phyloP scores from a whole-genome alignment of 257 asterid species.

The Leonotis leonurus region DNA sequence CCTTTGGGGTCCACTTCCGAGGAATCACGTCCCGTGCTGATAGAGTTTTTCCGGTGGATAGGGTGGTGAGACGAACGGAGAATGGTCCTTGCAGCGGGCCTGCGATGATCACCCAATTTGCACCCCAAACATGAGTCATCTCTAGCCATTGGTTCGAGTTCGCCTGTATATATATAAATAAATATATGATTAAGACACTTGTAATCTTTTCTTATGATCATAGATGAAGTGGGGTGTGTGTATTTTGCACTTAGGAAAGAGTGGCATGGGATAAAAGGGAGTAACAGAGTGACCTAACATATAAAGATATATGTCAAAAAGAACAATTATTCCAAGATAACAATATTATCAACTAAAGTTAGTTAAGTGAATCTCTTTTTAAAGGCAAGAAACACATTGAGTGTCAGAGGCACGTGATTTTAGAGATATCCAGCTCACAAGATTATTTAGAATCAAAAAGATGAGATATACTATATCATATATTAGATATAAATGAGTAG shows the following conservation, averaged over 20 bases:
- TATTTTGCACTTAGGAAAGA: conserved; percentile 20
- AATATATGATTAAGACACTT: neutral
- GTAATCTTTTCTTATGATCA: neutral
- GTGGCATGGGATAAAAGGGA: conserved; percentile 9
- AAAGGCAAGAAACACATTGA: conserved; percentile 12
- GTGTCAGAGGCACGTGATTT: conserved; percentile 33
- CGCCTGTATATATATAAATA: conserved; percentile 24
- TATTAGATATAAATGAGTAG: too few relatives aligned
- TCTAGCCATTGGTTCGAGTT: conserved; percentile 65
- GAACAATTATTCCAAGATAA: neutral
- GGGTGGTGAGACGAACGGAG: conserved; percentile 74
- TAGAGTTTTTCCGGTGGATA: conserved; percentile 53
- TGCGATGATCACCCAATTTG: conserved; percentile 75
- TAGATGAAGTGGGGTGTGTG: conserved; percentile 26
- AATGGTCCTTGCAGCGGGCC: conserved; percentile 86
- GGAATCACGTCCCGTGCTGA: conserved; percentile 89
- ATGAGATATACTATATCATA: neutral
- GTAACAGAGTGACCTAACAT: conserved; percentile 15
- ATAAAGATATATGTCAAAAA: neutral
- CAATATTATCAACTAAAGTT: conserved; percentile 6
- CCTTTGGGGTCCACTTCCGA: conserved; percentile 75
- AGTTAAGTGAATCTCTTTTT: conserved; percentile 26
- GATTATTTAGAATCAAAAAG: neutral
- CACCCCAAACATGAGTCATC: conserved; percentile 95
- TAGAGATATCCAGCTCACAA: conserved; percentile 7